Evolutionary conservation across 768 basidiomycete species (phyloP), one percentile per base, ranked within the genome.

Genomic region (Serendipita indica): DNA sequence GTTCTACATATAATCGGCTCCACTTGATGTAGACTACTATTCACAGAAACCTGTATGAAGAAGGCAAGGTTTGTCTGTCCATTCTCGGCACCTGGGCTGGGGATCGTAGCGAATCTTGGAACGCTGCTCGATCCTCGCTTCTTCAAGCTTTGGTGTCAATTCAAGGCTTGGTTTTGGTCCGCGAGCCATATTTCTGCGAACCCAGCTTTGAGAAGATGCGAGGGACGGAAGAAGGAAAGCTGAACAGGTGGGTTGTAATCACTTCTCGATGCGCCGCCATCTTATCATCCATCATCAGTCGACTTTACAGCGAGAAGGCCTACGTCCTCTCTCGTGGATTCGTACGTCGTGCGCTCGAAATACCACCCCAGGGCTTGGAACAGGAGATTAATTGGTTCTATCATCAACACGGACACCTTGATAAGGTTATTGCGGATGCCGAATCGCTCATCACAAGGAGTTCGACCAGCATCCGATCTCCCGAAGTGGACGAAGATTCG

Each of bases 101-200:
- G 6, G 93, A 94, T 65, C 80, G 77, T 66, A 85, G 76, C 61
- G 90, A 97, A 71, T 82, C 79, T 4, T 97, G 92, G 92, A 90
- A 79, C 64, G 75, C 89, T 1, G 73, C 80, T 33, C 76, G 86
- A 43, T 94, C 90, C 1, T 93, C 89, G 14, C 72, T 97, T 25
- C 76, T 97, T 16, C 92, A 97, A 70, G 88, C 89, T 0, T 79
- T 96, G 57, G 87, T 97, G 18, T 93, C 90, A 30, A 93, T 96
- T 43, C 93, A 94, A 67, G 92, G 90, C 10, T 75, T 94, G 5
- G 92, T 97, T 3, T 76, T 97, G 4, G 90, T 94, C 12, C 88
- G 87, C 69, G 86, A 92, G 66, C 92, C 92, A 79, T 94, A 72
- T 67, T 92, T 83, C 66, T 90, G 87, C 64, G 91, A 97, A 67